A percentile compares a stretch with the other conserved stretches of the same genome.
phyloP scores from a whole-genome alignment of 208 protist species.

The Trypanosoma congolense region DNA sequence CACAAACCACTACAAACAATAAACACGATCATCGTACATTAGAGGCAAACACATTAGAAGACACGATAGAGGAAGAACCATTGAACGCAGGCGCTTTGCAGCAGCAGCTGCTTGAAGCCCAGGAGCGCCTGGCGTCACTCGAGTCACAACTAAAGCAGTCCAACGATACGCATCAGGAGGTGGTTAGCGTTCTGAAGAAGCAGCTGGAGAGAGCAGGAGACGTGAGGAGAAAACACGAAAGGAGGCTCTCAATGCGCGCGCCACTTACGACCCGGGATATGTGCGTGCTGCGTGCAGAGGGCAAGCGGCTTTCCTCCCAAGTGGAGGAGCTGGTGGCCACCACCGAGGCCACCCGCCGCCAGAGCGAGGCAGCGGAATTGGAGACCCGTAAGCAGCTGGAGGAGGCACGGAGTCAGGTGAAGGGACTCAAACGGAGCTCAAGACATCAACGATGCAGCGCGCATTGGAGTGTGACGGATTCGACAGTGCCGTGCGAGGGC shows the following conservation, averaged over 20 bases:
- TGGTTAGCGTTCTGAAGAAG: neutral
- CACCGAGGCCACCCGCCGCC: neutral
- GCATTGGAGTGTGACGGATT: slow-evolving; percentile 6
- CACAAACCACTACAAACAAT: neutral
- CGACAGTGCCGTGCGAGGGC: neutral
- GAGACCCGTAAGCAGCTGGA: neutral
- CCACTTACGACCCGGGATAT: slow-evolving; percentile 10
- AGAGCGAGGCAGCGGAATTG: neutral
- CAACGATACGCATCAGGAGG: slow-evolving; percentile 6
- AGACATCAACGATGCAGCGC: neutral
- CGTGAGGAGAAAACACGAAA: slow-evolving; percentile 7
- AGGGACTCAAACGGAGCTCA: slow-evolving; percentile 2
- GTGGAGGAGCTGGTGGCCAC: neutral
- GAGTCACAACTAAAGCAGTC: slow-evolving; percentile 4
- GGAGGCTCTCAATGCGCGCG: slow-evolving; percentile 2
- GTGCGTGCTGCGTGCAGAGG: slow-evolving; percentile 6
- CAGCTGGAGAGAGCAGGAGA: slow-evolving; percentile 2
- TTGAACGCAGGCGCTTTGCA: neutral
- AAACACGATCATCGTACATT: too few species aligned
- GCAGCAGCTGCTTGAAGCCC: slow-evolving; percentile 4
- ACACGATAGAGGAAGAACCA: neutral
- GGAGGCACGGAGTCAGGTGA: neutral
- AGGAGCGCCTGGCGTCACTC: slow-evolving; percentile 13
- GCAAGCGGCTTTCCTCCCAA: neutral
- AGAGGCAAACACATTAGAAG: neutral